These are phyloP conservation scores for Nakataea oryzae DNA, from an alignment of 2,329 filamentous ascomycete species.

Conservation along the genomic window DNA sequence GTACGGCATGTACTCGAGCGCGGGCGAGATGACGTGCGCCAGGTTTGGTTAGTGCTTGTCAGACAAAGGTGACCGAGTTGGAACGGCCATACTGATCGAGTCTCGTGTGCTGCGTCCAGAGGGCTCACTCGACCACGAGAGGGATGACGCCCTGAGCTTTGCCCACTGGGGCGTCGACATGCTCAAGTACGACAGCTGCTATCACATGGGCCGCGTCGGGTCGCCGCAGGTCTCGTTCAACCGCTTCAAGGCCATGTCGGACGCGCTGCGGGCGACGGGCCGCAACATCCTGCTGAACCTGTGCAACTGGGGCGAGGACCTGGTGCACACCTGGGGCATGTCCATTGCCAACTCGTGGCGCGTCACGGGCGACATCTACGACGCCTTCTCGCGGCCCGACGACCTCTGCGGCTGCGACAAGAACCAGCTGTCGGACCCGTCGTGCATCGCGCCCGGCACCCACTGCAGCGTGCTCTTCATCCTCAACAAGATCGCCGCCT, in stretches of 20 bases:
- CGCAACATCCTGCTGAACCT: conserved; percentile 20
- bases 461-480: conserved; percentile 18
- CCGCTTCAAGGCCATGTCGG: conserved; percentile 20
- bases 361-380: conserved; percentile 22
- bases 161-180: conserved; percentile 42
- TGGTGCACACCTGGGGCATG: conserved; percentile 17
- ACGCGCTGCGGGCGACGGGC: conserved; percentile 20
- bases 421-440: neutral
- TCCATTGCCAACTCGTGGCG: conserved; percentile 21
- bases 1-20: conserved; percentile 26
- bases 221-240: conserved; percentile 16
- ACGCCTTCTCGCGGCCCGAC: conserved; percentile 20
- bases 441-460: conserved; percentile 10
- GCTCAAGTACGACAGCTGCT: conserved; percentile 42
- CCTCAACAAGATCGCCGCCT: conserved; percentile 14
- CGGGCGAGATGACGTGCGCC: conserved; percentile 38
- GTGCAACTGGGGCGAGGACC: conserved; percentile 24
- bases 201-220: conserved; percentile 17
- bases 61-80: neutral
- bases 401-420: conserved; percentile 14
- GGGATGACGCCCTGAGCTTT: conserved; percentile 39
- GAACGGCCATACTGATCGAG: neutral
- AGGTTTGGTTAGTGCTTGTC: conserved; percentile 20
- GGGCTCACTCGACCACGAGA: conserved; percentile 39
- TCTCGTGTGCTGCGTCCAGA: conserved; percentile 6